Percentiles rank a stretch among this genome's conserved stretches.
Evolutionary conservation across 371 early-diverging fungal genomes (phyloP).

Genomic region (Smittium culicis): DNA sequence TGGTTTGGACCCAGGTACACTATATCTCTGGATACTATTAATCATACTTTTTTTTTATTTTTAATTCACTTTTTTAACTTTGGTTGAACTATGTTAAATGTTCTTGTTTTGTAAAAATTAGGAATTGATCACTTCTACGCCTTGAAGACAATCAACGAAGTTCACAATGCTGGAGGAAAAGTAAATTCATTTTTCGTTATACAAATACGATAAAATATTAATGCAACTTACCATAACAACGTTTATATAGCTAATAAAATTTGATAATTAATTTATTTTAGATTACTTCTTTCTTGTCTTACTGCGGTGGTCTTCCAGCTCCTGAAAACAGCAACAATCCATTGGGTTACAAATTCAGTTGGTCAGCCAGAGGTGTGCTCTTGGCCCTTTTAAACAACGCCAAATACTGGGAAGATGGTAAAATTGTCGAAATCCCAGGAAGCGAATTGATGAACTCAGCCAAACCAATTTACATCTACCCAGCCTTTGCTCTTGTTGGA

Average conservation of each 20-base stretch:
- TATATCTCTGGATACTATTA: no score
- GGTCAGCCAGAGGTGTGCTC: conserved; percentile 92
- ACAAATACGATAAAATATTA: conserved; percentile 21
- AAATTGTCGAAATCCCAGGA: conserved; percentile 83
- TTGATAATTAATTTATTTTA: not conserved
- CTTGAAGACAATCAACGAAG: conserved; percentile 87
- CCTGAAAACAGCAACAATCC: conserved; percentile 95
- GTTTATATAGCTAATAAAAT: not conserved
- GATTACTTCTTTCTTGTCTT: conserved; percentile 71
- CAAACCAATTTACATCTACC: conserved; percentile 73
- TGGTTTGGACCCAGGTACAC: conserved; percentile 82
- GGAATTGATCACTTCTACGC: conserved; percentile 92
- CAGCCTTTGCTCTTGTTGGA: conserved; percentile 71
- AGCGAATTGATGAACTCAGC: conserved; percentile 78
- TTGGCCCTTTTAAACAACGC: conserved; percentile 88
- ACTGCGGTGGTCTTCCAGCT: conserved; percentile 97
- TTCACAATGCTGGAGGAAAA: conserved; percentile 78
- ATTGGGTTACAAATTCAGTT: conserved; percentile 97
- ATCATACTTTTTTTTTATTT: no score
- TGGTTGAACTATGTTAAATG: not conserved
- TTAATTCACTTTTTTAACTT: no score
- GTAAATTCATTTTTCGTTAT: not conserved
- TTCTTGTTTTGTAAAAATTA: not conserved
- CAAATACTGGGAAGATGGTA: conserved; percentile 71
- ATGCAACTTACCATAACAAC: not conserved